phyloP scores from a whole-genome alignment of 2,329 filamentous ascomycete genomes.

The Rhinocladiella mackenziei region DNA sequence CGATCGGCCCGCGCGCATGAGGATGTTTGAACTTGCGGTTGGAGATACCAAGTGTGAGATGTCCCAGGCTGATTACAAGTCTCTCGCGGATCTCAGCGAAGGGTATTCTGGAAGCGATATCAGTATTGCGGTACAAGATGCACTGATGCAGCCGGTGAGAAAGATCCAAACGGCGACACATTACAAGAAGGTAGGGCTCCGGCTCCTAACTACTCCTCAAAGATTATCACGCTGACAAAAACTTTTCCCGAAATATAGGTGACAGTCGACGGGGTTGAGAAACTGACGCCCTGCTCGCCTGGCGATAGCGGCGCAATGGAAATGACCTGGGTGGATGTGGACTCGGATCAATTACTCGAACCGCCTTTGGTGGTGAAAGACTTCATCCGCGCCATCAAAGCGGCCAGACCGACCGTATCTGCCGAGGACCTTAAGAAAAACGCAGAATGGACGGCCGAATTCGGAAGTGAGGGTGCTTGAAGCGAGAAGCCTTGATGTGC shows the following conservation, averaged over 20 bases:
- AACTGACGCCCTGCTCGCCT: conserved; percentile 81
- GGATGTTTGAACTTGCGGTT: conserved; percentile 94
- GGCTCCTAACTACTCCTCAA: background rate
- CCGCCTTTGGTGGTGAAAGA: conserved; percentile 85
- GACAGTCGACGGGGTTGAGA: conserved; percentile 58
- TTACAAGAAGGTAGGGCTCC: conserved; percentile 73
- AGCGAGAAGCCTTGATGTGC: background rate
- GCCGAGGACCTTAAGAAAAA: conserved; percentile 78
- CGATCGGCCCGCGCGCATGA: conserved; percentile 79
- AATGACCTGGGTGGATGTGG: conserved; percentile 88
- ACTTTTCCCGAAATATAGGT: conserved; percentile 50
- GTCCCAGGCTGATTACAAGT: conserved; percentile 70
- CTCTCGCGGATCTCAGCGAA: conserved; percentile 76
- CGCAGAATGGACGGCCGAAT: conserved; percentile 91
- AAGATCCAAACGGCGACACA: conserved; percentile 97
- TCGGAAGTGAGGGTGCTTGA: conserved; percentile 79
- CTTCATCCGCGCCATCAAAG: conserved; percentile 87
- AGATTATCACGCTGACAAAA: conserved; percentile 2
- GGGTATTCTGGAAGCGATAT: conserved; percentile 98
- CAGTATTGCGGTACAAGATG: conserved; percentile 88
- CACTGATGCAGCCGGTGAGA: conserved; percentile 92
- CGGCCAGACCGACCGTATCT: conserved; percentile 84
- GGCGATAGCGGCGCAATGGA: conserved; percentile 81
- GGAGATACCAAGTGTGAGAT: conserved; percentile 87
- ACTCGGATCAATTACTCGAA: conserved; percentile 78